Evolutionary conservation across 1,284 basidiomycete species (phyloP), one percentile per base, ranked within the genome.

Genomic region (Rhizoctonia solani): DNA sequence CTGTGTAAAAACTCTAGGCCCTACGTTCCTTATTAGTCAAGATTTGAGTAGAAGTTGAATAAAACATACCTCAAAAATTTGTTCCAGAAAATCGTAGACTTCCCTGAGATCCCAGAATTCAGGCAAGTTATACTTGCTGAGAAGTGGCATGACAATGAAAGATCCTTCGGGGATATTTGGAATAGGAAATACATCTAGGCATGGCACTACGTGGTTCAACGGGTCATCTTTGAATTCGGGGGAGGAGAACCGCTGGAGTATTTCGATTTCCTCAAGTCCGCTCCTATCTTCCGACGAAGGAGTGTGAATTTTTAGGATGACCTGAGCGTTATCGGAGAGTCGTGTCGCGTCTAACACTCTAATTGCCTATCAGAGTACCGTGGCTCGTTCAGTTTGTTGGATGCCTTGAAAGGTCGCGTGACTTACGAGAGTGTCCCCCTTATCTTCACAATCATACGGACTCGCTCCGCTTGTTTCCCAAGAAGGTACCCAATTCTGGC

Each of bases 11-110:
- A 52, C 19, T 52, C 49, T 8, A 52, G 25, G 11, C 49, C 49
- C 49, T 52, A 52, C 6, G 5, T 11, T 14, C 6, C 11, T 9
- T 9, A 19, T 46, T 46, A 46, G 21, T 46, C n/a, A 19, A 11
- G 5, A 9, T 9, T 19, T 19, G n/a, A 11, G 9, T 5, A 19
- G n/a, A 46, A 9, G 6, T 11, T 11, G 9, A 6, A 9, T 5
- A 6, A 14, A 21, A 27, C 59, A 4, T n/a, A 53, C 59, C 47
- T 65, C 59, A 50, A 65, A 65, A n/a, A 65, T 52, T 41, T 65
- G 59, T 9, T 65, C 47, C 19, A 65, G 14, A 29, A 65, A 65
- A 41, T 65, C 59, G 16, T 53, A 50, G 8, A 65, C 34, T 13
- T 65, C 59, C 11, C 59, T 30, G 3, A 65, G 49, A 44, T 65